Evolutionary conservation across 352 stramenopile species (phyloP), one percentile per base, ranked within the genome.

Genomic region (Globisporangium iwayamae): DNA sequence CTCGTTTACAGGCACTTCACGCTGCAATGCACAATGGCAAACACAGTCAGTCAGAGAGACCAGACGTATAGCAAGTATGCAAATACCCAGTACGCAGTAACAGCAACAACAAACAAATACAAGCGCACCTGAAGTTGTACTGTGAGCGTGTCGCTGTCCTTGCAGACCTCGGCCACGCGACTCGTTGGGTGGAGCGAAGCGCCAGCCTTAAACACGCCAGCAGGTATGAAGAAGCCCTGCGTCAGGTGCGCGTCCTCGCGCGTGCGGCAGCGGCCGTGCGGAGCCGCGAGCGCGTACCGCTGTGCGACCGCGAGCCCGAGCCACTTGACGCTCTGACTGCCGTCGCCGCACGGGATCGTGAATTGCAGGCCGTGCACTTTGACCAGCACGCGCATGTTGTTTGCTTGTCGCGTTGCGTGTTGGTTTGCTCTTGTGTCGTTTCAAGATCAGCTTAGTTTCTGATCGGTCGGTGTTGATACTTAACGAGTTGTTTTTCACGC

Each of bases 1-100:
- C 54, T 92, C 81, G 58, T 94, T 91, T 55, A 96, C 83, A 1
- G 78, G 67, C 7, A 96, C 82, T 67, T 90, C 78, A 76, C 91
- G 85, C 78, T 94, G 14, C 36, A 41, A 63, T 34, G 25, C 30
- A 9, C 9, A 30, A 60, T 18, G 32, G 3, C 41, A 18, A 62
- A 13, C 0, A 25, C 34, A 54, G 41, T 63, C 34, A 54, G 41
- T 63, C 14, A 41, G 34, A 45, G 13, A 53, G 51, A 38, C 25
- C 18, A 16, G 28, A 11, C 9, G 8, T 38, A 20, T 13, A 20
- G 25, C 22, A 34, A 14, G 48, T 36, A 28, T 32, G 41, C 18
- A 55, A 2, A 4, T 6, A 28, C 9, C 11, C 39, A 6, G 4
- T 8, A 22, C 1, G 10, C 3, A 51, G 34, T 7, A 36, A 18